Evolutionary conservation across 2,329 filamentous ascomycete genomes (phyloP).

Genomic region (Fusarium sp.): DNA sequence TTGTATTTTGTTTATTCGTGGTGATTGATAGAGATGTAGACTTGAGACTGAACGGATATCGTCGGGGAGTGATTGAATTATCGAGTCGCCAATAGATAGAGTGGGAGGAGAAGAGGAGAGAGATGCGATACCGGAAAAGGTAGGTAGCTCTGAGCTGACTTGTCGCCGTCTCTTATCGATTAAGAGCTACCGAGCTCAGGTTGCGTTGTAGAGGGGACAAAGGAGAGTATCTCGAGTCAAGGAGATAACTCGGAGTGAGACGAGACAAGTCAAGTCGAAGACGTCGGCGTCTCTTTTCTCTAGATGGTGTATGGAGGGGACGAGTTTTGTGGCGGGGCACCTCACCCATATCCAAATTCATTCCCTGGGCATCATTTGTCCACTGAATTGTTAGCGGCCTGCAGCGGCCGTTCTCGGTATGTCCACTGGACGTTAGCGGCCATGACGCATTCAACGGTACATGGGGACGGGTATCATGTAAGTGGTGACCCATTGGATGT

Average conservation of each 20-base stretch:
- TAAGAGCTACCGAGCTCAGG: constrained; percentile 8
- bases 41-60: constrained; percentile 28
- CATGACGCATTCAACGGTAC: constrained; percentile 43
- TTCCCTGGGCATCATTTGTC: constrained; percentile 21
- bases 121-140: constrained; percentile 17
- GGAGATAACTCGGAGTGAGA: constrained; percentile 40
- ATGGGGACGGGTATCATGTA: constrained; percentile 33
- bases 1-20: background rate
- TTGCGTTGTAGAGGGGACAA: background rate
- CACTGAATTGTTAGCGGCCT: constrained; percentile 8
- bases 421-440: constrained; percentile 21
- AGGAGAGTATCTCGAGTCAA: constrained; percentile 15
- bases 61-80: constrained; percentile 19
- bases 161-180: constrained; percentile 21
- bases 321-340: constrained; percentile 50
- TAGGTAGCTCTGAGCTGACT: background rate
- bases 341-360: constrained; percentile 3
- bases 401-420: constrained; percentile 39
- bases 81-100: constrained; percentile 1
- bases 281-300: constrained; percentile 22
- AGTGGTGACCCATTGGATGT: constrained; percentile 38
- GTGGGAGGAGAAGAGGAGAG: background rate
- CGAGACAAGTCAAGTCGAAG: constrained; percentile 18
- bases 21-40: background rate
- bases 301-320: constrained; percentile 34